Base-by-base conservation (phyloP, 768 basidiomycete species). In the Macrolepiota albuminosa region DNA sequence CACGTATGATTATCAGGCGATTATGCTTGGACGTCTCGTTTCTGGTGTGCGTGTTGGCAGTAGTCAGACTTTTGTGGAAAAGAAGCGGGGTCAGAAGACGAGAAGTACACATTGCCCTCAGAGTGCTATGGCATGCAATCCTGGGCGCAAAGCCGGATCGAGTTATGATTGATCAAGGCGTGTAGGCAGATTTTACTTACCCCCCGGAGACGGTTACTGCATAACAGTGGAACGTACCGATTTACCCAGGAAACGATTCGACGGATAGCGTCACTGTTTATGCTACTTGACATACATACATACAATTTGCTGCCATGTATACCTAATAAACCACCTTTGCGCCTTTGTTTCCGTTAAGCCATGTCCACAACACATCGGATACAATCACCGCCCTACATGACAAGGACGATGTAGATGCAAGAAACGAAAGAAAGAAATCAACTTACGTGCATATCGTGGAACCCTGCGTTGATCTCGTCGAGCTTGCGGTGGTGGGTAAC, bases 361-460 rank as follows among this genome's bases (percentile, higher is more conserved):
- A 98, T 95, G 72, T 96, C 87, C 47, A 98, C 91, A 10, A 99
- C 91, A 64, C 95, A 95, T 63, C 96, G 90, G 69, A 99, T 97
- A 72, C 95, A 97, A 52, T 91, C 81, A 16, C 95, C 95, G 49
- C 73, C 77, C 89, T 94, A 52, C 0, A 64, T 21, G 39, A 69
- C 24, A 36, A 58, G 54, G 36, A 52, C 40, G 39, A 26, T 58
- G 8, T 34, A 56, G 31, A 48, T 52, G 26, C 43, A n/a, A 29
- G 39, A n/a, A 46, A 18, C 29, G 18, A 33, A 33, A 51, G 11
- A 26, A 40, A 6, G 11, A 47, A 2, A 14, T 40, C 40, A 24
- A 83, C 94, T 74, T 75, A 95, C 93, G 77, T 98, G 94, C 95
- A 99, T 98, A 70, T 96, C 92, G 59, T 89, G 79, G 81, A 99